phyloP scores from a whole-genome alignment of 306 rosid genomes.

The Trichosanthes truncata region DNA sequence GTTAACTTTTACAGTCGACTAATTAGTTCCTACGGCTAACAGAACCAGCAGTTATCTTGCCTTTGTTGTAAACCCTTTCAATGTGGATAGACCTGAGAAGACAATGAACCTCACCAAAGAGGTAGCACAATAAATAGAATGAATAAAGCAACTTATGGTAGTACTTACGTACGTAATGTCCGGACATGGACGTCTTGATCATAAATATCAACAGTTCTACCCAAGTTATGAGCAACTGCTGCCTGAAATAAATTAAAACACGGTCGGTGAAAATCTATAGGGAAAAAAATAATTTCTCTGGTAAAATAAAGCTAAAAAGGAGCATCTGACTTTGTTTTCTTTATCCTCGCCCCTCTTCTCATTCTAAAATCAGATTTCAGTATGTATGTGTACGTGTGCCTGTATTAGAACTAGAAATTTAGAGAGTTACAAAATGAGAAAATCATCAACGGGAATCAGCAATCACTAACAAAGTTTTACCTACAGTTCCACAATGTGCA shows the following conservation, averaged over 20 bases:
- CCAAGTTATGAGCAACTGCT: slow-evolving; percentile 72
- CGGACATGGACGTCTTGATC: slow-evolving; percentile 83
- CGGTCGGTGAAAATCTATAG: background rate
- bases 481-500: background rate
- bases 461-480: background rate
- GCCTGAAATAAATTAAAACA: slow-evolving; percentile 36
- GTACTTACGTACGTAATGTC: slow-evolving; percentile 66
- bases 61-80: background rate
- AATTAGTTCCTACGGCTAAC: background rate
- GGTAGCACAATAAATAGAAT: background rate
- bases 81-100: background rate
- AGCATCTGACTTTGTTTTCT: background rate
- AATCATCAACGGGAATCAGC: background rate
- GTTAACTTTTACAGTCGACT: background rate
- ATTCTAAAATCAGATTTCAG: background rate
- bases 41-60: background rate
- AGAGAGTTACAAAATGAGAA: background rate
- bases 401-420: background rate
- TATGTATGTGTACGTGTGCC: background rate
- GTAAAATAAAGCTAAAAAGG: background rate
- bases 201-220: slow-evolving; percentile 68
- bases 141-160: background rate
- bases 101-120: background rate
- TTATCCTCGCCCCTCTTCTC: background rate
- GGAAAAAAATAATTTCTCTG: background rate